Percentiles rank a stretch among this genome's conserved stretches.
Conservation (phyloP, 768 basidiomycete species). For the Pleurotus citrinopileatus region DNA sequence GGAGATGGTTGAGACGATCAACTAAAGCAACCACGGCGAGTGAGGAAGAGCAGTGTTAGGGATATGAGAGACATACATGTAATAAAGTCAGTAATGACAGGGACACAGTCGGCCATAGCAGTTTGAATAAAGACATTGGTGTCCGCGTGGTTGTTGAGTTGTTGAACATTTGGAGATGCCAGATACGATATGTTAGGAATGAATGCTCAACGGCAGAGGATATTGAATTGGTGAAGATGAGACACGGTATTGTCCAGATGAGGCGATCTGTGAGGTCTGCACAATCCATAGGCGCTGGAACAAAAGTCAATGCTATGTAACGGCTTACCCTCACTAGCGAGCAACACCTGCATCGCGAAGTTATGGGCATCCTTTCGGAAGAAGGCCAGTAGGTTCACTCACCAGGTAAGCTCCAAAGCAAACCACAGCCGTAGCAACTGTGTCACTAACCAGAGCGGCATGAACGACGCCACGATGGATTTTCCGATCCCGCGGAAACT, state of each 20-base stretch:
- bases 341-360: too few species aligned
- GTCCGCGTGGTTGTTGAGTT: background rate
- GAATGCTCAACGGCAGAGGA: background rate
- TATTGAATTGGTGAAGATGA: background rate
- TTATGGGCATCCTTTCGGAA: too few species aligned
- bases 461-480: background rate
- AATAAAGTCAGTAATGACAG: background rate
- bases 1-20: background rate
- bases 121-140: background rate
- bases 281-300: too few species aligned
- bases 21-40: background rate
- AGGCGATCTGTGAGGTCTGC: too few species aligned
- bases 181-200: constrained; percentile 4
- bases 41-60: background rate
- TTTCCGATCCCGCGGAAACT: background rate
- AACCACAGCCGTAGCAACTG: background rate
- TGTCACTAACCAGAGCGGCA: background rate
- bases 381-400: too few species aligned
- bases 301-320: too few species aligned
- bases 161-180: background rate
- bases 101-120: background rate
- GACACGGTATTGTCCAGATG: background rate
- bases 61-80: background rate
- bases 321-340: too few species aligned
- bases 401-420: background rate